Evolutionary conservation across 768 basidiomycete species (phyloP).

Genomic region (Strobilomyces confusus): DNA sequence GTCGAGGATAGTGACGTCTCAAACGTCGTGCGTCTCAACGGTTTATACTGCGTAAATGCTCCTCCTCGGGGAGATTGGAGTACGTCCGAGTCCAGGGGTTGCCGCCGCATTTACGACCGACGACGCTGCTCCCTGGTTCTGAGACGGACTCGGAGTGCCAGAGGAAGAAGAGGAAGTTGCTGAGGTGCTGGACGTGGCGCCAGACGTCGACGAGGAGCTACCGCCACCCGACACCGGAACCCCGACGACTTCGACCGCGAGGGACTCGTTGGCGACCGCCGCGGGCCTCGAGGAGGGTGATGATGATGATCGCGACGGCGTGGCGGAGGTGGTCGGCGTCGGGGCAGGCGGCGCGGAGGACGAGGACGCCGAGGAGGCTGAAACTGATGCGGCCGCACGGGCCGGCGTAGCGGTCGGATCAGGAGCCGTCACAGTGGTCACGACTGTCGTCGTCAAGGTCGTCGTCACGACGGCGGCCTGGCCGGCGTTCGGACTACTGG

Average conservation of each 20-base stretch:
- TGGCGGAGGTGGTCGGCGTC: not conserved
- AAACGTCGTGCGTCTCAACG: not conserved
- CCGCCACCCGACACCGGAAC: not conserved
- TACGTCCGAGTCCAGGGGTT: not conserved
- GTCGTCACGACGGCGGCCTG: conserved; percentile 18
- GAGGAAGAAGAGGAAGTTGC: conserved; percentile 2
- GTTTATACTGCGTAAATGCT: not conserved
- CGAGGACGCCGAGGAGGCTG: conserved; percentile 4
- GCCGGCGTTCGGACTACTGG: not conserved
- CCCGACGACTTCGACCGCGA: conserved; percentile 23
- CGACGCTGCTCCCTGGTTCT: conserved; percentile 19
- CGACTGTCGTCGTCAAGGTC: conserved; percentile 26
- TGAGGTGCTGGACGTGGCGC: not conserved
- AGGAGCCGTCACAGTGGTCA: conserved; percentile 8
- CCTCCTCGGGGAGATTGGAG: not conserved
- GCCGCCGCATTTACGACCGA: conserved; percentile 10
- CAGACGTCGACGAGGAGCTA: conserved; percentile 1
- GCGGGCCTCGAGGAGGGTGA: not conserved
- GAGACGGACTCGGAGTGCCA: conserved; percentile 1
- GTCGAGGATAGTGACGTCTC: not conserved
- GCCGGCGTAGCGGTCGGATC: conserved; percentile 5
- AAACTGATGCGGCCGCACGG: conserved; percentile 14
- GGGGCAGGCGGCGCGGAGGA: not conserved
- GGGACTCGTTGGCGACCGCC: conserved; percentile 9
- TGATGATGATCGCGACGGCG: conserved; percentile 1